Base-by-base conservation (phyloP, 2,329 filamentous ascomycete genomes). In the Penicillium sclerotiorum region DNA sequence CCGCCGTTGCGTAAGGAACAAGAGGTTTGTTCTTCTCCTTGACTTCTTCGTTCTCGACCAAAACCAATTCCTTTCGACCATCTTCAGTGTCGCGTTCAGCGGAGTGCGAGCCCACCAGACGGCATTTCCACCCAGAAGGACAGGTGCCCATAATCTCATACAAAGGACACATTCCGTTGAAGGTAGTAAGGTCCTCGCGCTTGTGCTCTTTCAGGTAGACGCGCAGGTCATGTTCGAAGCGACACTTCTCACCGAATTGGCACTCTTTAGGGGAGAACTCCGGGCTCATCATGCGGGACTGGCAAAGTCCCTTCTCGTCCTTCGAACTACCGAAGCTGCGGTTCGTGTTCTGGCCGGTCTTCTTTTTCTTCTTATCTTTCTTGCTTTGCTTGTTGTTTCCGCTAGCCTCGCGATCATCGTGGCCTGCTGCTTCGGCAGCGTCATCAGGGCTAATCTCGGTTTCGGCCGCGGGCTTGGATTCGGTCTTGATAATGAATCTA, bases 81-180 rank as follows among this genome's bases (percentile, higher is more conserved):
- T 95, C 92, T 46, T 86, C 85, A 17, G 79, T 84, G 57, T 88
- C 83, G 20, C 89, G 73, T 72, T 97, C 93, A 55, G 85, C 80
- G 62, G 90, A 94, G 72, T 99, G 94, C 55, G 90, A 95, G 55
- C 82, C 82, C 27, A 90, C 88, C 65, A 96, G 95, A 18, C 93
- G 87, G 69, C 94, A 99, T 69, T 93, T 95, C 92, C 93, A 99
- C 5, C 94, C 94, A 12, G 87, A 83, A 41, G 83, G 80, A 63
- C 94, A 99, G 54, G 79, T 83, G 11, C 92, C 92, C 56, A 87
- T 83, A 13, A 78, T 77, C 58, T 89, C 86, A 70, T 85, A 96
- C 8, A 95, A 81, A 1, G 92, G 93, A 65, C 94, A 99, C 54
- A 87, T 78, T 6, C 89, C 88, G 35, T 79, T 80, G 62, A 95